Base-by-base conservation (phyloP, 164 flowering plant genomes). In the Buxus sempervirens region DNA sequence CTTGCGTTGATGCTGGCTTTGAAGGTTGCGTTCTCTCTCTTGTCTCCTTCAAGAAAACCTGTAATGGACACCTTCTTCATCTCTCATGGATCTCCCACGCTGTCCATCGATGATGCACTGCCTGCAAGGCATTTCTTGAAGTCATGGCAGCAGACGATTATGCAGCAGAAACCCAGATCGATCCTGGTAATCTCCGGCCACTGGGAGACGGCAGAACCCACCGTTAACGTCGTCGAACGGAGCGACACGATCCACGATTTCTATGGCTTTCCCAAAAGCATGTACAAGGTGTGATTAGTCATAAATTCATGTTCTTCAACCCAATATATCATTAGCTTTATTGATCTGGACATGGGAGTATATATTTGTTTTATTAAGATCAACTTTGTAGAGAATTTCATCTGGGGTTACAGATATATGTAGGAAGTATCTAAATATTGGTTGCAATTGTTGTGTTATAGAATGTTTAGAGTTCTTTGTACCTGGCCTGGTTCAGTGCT, bases 61-160 rank as follows among this genome's bases (percentile, higher is more conserved):
- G 19, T 48, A 15, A 12, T 48, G 53, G 53, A 54, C 8, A 54
- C 56, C 4, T 54, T 76, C 64, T 81, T 36, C 70, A 25, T 81
- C 41, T 81, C 83, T 6, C 83, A 81, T 28, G 83, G 83, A 51
- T 76, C 83, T 2, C 83, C 81, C 12, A 76, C 75, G 64, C 62
- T 81, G 63, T 60, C 74, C 8, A 75, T 81, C 21, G 83, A 81
- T 71, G 81, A 78, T 1, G 20, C 65, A 10, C 14, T 70, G 1
- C 58, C 64, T 27, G 81, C 81, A 22, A 73, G 83, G 68, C 73
- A 71, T 5, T 81, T 81, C 72, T 59, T 81, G 10, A 12, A 76
- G 51, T 62, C 79, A 19, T 54, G 56, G 56, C 1, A 54, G 21
- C 2, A 54, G 1, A 18, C 19, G 9, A 23, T 21, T 7, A 9